Percentiles rank a stretch among this genome's conserved stretches.
These are phyloP conservation scores for Pythium graminicola DNA, from an alignment of 352 stramenopile species.

Conservation along the genomic window DNA sequence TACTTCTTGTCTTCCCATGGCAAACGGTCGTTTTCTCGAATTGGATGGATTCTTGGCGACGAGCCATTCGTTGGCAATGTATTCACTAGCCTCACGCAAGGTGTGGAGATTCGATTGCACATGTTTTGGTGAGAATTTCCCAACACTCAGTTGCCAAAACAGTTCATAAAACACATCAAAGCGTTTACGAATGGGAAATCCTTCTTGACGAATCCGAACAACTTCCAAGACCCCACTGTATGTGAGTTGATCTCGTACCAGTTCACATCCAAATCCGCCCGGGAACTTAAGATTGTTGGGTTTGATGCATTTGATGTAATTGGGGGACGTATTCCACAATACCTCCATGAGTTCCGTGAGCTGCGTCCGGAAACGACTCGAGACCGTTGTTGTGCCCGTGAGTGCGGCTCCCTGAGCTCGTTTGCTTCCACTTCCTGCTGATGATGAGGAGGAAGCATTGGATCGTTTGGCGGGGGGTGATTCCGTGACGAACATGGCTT, in stretches of 20 bases:
- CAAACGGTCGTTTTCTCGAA: constrained; percentile 33
- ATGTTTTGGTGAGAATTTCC: constrained; percentile 20
- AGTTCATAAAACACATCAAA: constrained; percentile 71
- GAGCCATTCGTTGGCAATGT: constrained; percentile 49
- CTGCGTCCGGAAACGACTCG: constrained; percentile 74
- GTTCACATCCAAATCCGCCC: constrained; percentile 79
- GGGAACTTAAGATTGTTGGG: constrained; percentile 92
- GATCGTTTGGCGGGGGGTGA: constrained; percentile 8
- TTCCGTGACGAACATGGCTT: constrained; percentile 41
- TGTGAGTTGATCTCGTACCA: constrained; percentile 86
- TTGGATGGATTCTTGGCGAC: constrained; percentile 11
- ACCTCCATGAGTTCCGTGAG: constrained; percentile 78
- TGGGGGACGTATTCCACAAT: constrained; percentile 81
- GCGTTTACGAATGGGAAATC: constrained; percentile 82
- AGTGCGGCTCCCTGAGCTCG: constrained; percentile 19
- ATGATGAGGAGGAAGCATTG: neutral
- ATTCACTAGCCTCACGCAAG: constrained; percentile 34
- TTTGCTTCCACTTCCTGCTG: neutral
- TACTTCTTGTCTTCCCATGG: constrained; percentile 62
- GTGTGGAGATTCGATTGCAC: constrained; percentile 23
- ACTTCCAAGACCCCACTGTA: constrained; percentile 92
- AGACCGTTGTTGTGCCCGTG: constrained; percentile 58
- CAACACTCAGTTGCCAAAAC: constrained; percentile 48
- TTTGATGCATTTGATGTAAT: constrained; percentile 95
- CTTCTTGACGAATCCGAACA: constrained; percentile 88